Conservation (phyloP, 1,284 basidiomycete genomes). For the Apiotrichum gracile region DNA sequence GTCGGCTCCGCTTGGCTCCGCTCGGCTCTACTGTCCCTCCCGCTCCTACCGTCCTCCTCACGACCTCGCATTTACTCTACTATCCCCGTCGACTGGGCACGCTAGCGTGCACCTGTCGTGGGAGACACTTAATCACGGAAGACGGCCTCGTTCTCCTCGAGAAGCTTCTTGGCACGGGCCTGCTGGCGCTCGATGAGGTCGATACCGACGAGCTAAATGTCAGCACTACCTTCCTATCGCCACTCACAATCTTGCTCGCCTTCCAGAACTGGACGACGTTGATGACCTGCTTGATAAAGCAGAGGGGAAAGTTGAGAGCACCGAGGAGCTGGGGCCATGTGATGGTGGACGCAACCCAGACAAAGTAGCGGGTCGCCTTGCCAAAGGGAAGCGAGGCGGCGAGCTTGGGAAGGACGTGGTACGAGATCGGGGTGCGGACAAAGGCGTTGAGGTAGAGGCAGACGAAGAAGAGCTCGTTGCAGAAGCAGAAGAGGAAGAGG, state of each 20-base stretch:
- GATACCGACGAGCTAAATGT: constrained; percentile 64
- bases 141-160: background rate
- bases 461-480: constrained; percentile 96
- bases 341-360: constrained; percentile 35
- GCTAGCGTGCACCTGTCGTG: too few relatives aligned
- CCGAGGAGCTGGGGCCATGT: constrained; percentile 83
- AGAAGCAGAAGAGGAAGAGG: constrained; percentile 91
- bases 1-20: too few relatives aligned
- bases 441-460: constrained; percentile 91
- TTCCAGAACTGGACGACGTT: constrained; percentile 98
- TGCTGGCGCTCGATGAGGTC: constrained; percentile 75
- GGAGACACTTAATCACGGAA: background rate
- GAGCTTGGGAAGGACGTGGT: constrained; percentile 27
- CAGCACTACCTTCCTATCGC: background rate
- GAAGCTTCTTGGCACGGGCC: constrained; percentile 50
- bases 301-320: constrained; percentile 63
- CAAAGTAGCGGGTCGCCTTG: constrained; percentile 11
- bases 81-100: too few relatives aligned
- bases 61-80: too few relatives aligned
- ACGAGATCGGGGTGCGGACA: constrained; percentile 52
- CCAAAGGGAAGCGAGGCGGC: constrained; percentile 23
- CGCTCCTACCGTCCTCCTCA: too few relatives aligned
- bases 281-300: constrained; percentile 82
- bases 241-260: constrained; percentile 73
- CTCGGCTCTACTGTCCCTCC: too few relatives aligned